Conservation (phyloP, 352 stramenopile genomes). For the Phytopythium litorale region DNA sequence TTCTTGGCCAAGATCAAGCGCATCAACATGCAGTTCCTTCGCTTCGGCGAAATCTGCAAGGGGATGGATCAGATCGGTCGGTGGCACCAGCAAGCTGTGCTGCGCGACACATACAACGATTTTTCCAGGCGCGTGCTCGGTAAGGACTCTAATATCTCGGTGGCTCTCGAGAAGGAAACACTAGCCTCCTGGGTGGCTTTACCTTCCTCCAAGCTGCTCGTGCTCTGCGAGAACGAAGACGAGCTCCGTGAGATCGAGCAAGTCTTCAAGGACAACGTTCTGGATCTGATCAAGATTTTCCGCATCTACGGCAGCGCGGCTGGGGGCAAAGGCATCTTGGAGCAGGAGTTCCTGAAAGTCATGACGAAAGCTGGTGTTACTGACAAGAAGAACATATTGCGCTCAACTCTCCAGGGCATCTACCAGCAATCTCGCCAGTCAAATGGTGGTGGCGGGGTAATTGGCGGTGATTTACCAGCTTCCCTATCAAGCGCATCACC, state of each 20-base stretch:
- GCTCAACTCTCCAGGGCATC: conserved; percentile 68
- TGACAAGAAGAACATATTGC: conserved; percentile 78
- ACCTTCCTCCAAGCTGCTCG: conserved; percentile 38
- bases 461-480: background rate
- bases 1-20: conserved; percentile 67
- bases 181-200: conserved; percentile 57
- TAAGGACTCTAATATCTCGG: conserved; percentile 70
- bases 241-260: conserved; percentile 57
- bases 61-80: conserved; percentile 42
- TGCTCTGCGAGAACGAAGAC: conserved; percentile 56
- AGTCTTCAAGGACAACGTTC: conserved; percentile 70
- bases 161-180: conserved; percentile 67
- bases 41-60: conserved; percentile 54
- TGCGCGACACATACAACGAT: conserved; percentile 59
- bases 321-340: conserved; percentile 62
- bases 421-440: conserved; percentile 60
- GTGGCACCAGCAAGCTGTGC: conserved; percentile 43
- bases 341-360: conserved; percentile 82
- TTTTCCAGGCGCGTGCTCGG: conserved; percentile 57
- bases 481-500: conserved; percentile 6
- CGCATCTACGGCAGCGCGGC: conserved; percentile 61
- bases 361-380: conserved; percentile 74
- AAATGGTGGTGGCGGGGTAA: conserved; percentile 10
- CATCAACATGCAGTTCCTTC: conserved; percentile 53
- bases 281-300: conserved; percentile 82